phyloP scores from a whole-genome alignment of 2,329 filamentous ascomycete genomes.

The Hymenoscyphus occultus region DNA sequence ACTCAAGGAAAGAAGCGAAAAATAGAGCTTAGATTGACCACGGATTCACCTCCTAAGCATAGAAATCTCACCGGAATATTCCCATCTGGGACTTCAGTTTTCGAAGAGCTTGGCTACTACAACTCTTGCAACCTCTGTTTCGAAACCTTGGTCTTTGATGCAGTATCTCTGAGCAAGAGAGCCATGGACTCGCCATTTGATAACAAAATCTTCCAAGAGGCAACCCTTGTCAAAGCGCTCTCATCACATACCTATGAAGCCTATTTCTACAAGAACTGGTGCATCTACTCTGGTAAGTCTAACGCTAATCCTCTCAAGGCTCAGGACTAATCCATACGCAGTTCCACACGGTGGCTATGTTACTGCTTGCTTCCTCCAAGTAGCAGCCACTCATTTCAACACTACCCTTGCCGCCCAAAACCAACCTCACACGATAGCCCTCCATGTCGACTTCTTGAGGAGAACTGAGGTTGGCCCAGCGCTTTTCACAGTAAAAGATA shows the following conservation, averaged over 20 bases:
- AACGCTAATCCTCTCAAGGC: not conserved
- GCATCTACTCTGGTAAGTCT: slow-evolving; percentile 58
- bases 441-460: slow-evolving; percentile 64
- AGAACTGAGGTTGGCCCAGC: slow-evolving; percentile 58
- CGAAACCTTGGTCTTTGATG: not conserved
- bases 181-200: not conserved
- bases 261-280: slow-evolving; percentile 57
- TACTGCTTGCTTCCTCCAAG: slow-evolving; percentile 58
- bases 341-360: slow-evolving; percentile 72
- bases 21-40: not conserved
- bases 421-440: slow-evolving; percentile 60
- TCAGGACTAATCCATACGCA: slow-evolving; percentile 34
- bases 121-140: slow-evolving; percentile 2
- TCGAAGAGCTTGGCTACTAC: not conserved
- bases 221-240: slow-evolving; percentile 46
- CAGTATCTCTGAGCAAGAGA: not conserved
- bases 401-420: slow-evolving; percentile 55
- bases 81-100: not conserved
- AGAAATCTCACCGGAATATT: not conserved
- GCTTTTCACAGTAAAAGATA: slow-evolving; percentile 56
- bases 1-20: not conserved
- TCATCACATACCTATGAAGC: slow-evolving; percentile 57
- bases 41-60: not conserved
- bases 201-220: slow-evolving; percentile 42
- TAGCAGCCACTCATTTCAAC: slow-evolving; percentile 56